phyloP scores from a whole-genome alignment of 164 flowering plant species.

The Vitis cinerea region DNA sequence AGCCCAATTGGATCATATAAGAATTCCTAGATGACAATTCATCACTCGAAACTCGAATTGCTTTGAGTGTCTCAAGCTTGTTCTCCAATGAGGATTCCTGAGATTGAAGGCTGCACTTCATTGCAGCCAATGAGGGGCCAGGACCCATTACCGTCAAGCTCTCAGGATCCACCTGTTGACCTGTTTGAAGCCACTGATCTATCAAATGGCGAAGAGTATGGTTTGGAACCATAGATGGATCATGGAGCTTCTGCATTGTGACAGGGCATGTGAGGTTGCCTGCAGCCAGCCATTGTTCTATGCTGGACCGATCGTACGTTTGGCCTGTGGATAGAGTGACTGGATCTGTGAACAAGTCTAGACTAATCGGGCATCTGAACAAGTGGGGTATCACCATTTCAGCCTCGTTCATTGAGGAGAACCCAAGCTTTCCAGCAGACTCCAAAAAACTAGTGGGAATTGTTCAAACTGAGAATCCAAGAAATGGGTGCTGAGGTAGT shows the following conservation, averaged over 20 bases:
- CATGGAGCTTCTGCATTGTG: conserved; percentile 82
- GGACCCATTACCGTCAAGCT: conserved; percentile 14
- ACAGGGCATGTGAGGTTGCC: conserved; percentile 83
- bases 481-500: conserved; percentile 4
- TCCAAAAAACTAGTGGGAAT: no score
- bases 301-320: conserved; percentile 72
- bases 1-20: conserved; percentile 43
- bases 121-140: conserved; percentile 24
- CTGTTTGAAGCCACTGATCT: conserved; percentile 46
- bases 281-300: conserved; percentile 63
- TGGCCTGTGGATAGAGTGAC: conserved; percentile 81
- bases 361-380: conserved; percentile 72
- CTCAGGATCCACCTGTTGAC: conserved; percentile 18
- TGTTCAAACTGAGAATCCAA: not conserved
- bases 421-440: not conserved
- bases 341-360: conserved; percentile 75
- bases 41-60: conserved; percentile 23
- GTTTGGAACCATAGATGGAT: conserved; percentile 64
- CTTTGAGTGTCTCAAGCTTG: conserved; percentile 36
- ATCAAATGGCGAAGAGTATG: conserved; percentile 73
- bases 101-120: conserved; percentile 41
- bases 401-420: conserved; percentile 30
- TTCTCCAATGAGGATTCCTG: conserved; percentile 18
- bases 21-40: conserved; percentile 28
- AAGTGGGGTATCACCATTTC: conserved; percentile 52